Evolutionary conservation across 179 eudicot species (phyloP).

Genomic region (Amaranthus tricolor): DNA sequence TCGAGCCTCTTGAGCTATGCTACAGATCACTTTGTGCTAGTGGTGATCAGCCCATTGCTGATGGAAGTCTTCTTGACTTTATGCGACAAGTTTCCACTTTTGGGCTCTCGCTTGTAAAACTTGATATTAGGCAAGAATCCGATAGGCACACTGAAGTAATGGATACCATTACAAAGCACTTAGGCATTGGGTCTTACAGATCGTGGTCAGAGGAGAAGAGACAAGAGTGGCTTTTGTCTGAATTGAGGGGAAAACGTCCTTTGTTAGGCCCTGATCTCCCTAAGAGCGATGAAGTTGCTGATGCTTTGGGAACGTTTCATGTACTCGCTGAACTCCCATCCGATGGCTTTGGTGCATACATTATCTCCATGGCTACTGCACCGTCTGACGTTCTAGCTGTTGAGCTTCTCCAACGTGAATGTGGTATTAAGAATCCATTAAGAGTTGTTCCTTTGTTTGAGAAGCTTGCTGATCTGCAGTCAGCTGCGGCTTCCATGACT

Average conservation of each 20-base stretch:
- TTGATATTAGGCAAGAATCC: conserved; percentile 89
- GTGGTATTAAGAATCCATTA: conserved; percentile 58
- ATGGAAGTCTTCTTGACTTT: conserved; percentile 94
- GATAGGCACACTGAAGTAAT: conserved; percentile 87
- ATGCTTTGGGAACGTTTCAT: conserved; percentile 67
- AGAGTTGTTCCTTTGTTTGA: conserved; percentile 91
- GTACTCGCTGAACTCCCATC: conserved; percentile 80
- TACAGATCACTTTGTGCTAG: conserved; percentile 82
- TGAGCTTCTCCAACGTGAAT: conserved; percentile 86
- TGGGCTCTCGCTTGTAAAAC: conserved; percentile 82
- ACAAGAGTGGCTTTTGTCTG: conserved; percentile 91
- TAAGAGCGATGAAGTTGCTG: conserved; percentile 81
- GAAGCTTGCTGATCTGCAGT: conserved; percentile 80
- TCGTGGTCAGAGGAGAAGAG: conserved; percentile 82
- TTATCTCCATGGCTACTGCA: conserved; percentile 92
- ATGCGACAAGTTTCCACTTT: conserved; percentile 88
- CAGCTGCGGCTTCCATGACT: conserved; percentile 73
- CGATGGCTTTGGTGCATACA: conserved; percentile 83
- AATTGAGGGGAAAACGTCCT: conserved; percentile 82
- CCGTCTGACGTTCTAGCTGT: conserved; percentile 95
- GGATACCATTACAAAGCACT: conserved; percentile 75
- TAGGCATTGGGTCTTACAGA: conserved; percentile 72
- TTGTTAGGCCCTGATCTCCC: conserved; percentile 79
- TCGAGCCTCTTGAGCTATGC: conserved; percentile 94
- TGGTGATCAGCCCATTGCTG: conserved; percentile 86